Evolutionary conservation across 192 early-diverging fungal species (phyloP).

Genomic region (Powellomyces hirtus): DNA sequence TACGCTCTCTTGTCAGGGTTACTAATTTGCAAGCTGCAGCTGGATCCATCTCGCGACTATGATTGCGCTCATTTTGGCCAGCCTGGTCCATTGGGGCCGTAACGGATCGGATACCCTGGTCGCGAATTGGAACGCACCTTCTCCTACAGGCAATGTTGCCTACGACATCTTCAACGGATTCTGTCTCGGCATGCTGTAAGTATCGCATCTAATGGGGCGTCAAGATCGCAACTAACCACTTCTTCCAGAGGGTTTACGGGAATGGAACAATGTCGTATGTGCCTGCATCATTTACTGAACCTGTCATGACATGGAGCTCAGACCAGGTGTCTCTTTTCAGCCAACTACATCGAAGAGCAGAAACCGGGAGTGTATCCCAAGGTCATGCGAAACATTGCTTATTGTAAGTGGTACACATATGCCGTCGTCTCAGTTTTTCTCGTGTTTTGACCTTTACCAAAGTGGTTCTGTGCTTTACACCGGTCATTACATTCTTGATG

Average conservation of each 20-base stretch:
- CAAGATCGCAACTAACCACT: no score
- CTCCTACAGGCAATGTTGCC: constrained; percentile 25
- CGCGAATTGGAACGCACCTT: constrained; percentile 47
- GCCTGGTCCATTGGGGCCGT: constrained; percentile 41
- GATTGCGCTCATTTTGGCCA: constrained; percentile 38
- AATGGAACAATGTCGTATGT: constrained; percentile 39
- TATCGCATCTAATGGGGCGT: no score
- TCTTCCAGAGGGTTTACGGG: constrained; percentile 33
- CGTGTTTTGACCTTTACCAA: neutral
- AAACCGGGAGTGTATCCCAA: constrained; percentile 56
- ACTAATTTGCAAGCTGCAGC: no score
- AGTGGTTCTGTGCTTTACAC: constrained; percentile 42
- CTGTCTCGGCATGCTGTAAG: constrained; percentile 55
- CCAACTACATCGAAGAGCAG: constrained; percentile 58
- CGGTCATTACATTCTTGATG: constrained; percentile 46
- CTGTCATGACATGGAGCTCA: no score
- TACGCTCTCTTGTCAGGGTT: no score
- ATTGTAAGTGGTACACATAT: constrained; percentile 1
- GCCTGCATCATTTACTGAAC: neutral
- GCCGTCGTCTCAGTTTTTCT: neutral
- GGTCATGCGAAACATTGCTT: constrained; percentile 56
- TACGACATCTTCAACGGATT: constrained; percentile 51
- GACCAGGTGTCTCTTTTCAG: constrained; percentile 16
- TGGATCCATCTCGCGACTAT: constrained; percentile 44
- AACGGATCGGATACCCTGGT: constrained; percentile 37